Evolutionary conservation across 805 yeast genomes (phyloP), one percentile per base, ranked within the genome.

Genomic region (Saccharomycopsis amapae): DNA sequence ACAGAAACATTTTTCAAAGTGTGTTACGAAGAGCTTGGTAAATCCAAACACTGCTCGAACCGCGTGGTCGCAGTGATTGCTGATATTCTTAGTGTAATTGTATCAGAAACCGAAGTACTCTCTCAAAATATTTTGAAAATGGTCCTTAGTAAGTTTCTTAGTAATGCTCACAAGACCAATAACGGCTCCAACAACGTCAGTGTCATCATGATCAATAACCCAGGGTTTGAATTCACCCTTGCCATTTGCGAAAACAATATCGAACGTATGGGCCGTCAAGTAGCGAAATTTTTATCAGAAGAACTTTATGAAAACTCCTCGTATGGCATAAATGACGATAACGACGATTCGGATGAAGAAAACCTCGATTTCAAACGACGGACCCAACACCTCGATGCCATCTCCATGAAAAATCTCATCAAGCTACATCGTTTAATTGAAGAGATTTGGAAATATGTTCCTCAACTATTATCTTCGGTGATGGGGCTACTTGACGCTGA

Each of bases 401-500:
- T 31, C 40, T 53, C 46, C 23, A 46, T 64, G 40, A 71, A 67
- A 36, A 76, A 75, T 18, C 62, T 85, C 44, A 67, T 66, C 9
- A 81, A 79, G 56, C 67, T 85, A 3, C 95, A 87, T 56, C 69
- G 62, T 10, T 63, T 86, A 28, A 65, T 81, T 0, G 63, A 79
- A 2, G 81, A 80, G 49, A 65, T 88, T 2, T 89, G 96, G 96
- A 75, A 69, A 54, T 71, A 75, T 42, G 79, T 79, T 0, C 96
- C 96, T 0, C 93, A 83, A 39, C 64, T 85, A 18, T 66, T 85
- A 9, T 71, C 75, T 3, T 76, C 93, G 1, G 82, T 84, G 0
- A 76, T 85, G 70, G 93, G 95, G 0, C 72, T 85, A 42, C 66
- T 88, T 3, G 85, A 85, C 53, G 87, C 85, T 55, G 95, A 88